A percentile compares a stretch with the other conserved stretches of the same genome.
phyloP scores from a whole-genome alignment of 805 yeast genomes.

The Lipomyces spencermartinsiae region DNA sequence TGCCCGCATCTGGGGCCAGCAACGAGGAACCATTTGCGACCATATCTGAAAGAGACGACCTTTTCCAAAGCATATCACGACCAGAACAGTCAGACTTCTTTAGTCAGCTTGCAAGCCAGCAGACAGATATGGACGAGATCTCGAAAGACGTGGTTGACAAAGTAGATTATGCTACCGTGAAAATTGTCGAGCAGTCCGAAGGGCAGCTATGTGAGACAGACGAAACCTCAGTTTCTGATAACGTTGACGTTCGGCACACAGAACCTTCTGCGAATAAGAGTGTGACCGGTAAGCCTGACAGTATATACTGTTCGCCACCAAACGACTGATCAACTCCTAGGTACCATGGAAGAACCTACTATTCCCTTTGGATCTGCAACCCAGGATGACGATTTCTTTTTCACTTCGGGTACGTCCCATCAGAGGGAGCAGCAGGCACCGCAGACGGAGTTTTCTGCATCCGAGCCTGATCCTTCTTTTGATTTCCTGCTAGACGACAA shows the following conservation, averaged over 20 bases:
- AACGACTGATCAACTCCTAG: background rate
- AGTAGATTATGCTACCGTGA: background rate
- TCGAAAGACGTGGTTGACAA: background rate
- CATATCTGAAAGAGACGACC: background rate
- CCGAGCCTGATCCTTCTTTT: conserved; percentile 16
- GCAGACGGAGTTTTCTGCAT: background rate
- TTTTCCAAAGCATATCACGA: background rate
- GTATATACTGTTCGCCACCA: background rate
- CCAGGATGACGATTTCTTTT: conserved; percentile 17
- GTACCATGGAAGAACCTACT: background rate
- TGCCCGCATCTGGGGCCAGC: background rate
- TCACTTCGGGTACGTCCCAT: conserved; percentile 12
- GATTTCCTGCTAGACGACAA: conserved; percentile 35
- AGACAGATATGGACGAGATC: background rate
- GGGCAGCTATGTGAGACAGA: background rate
- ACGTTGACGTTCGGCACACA: background rate
- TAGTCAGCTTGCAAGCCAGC: background rate
- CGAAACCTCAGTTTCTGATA: background rate
- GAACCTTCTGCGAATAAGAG: background rate
- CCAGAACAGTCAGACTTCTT: background rate
- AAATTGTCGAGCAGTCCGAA: background rate
- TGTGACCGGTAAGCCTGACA: background rate
- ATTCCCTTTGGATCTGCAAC: background rate
- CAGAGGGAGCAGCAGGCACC: background rate
- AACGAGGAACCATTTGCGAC: background rate